Conservation (phyloP, 257 asterid genomes). For the Agastache rugosa region DNA sequence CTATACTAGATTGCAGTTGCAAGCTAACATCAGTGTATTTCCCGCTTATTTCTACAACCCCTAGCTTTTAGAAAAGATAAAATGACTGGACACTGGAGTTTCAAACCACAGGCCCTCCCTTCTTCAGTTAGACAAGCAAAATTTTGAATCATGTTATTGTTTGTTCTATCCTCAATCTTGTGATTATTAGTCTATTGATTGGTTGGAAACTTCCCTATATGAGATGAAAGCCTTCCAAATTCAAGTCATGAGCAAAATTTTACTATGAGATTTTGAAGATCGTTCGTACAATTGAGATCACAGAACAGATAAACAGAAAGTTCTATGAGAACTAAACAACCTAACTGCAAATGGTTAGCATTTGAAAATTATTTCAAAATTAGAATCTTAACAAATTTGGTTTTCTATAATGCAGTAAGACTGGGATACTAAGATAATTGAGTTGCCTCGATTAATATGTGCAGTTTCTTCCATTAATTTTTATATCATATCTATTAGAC, state of each 20-base stretch:
- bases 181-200: background rate
- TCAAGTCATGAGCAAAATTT: conserved; percentile 9
- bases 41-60: background rate
- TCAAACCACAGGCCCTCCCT: conserved; percentile 18
- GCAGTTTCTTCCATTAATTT: background rate
- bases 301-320: conserved; percentile 8
- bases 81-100: conserved; percentile 4
- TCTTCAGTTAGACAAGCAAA: conserved; percentile 14
- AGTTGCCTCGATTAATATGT: background rate
- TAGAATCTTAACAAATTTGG: background rate
- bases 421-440: background rate
- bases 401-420: background rate
- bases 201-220: conserved; percentile 9
- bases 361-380: background rate
- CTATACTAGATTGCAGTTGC: background rate
- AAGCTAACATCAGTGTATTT: background rate
- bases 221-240: background rate
- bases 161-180: conserved; percentile 27
- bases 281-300: conserved; percentile 17
- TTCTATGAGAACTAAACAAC: conserved; percentile 15
- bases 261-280: background rate
- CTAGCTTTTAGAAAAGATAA: conserved; percentile 3
- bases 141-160: background rate
- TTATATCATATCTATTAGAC: conserved; percentile 2
- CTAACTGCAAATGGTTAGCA: conserved; percentile 12